A percentile compares a stretch with the other conserved stretches of the same genome.
Evolutionary conservation across 805 yeast genomes (phyloP).

Genomic region (Hagleromyces aurorensis): DNA sequence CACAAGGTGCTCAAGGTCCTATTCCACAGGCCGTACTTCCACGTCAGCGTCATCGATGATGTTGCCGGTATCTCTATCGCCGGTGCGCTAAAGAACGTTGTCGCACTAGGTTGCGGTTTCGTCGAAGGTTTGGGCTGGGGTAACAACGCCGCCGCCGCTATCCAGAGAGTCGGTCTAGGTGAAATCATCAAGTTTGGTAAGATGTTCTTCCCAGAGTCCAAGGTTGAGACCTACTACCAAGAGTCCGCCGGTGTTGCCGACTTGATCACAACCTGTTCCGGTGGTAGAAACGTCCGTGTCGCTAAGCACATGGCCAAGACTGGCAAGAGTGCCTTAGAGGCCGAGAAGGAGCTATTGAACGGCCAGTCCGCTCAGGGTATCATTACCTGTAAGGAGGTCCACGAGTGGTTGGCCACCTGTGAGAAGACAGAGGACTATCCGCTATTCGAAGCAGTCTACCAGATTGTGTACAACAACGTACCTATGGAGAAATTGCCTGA

Average conservation of each 20-base stretch:
- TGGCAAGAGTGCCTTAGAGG: slow-evolving; percentile 66
- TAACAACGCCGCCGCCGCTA: slow-evolving; percentile 95
- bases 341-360: slow-evolving; percentile 79
- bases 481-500: slow-evolving; percentile 70
- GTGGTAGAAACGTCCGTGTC: slow-evolving; percentile 93
- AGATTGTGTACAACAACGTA: slow-evolving; percentile 68
- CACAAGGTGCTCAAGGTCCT: slow-evolving; percentile 62
- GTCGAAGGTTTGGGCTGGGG: slow-evolving; percentile 99
- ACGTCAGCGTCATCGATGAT: slow-evolving; percentile 84
- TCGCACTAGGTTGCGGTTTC: slow-evolving; percentile 94
- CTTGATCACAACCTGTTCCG: slow-evolving; percentile 92
- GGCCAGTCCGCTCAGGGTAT: slow-evolving; percentile 98
- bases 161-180: slow-evolving; percentile 89
- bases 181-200: slow-evolving; percentile 86
- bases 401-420: slow-evolving; percentile 56
- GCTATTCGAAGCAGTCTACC: slow-evolving; percentile 56
- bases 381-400: slow-evolving; percentile 83
- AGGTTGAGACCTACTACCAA: slow-evolving; percentile 75
- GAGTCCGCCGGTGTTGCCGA: slow-evolving; percentile 98
- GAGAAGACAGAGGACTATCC: slow-evolving; percentile 65
- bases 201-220: slow-evolving; percentile 68
- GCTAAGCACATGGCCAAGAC: slow-evolving; percentile 80
- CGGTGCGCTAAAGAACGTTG: slow-evolving; percentile 94
- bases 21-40: slow-evolving; percentile 98
- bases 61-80: slow-evolving; percentile 95